Conservation (phyloP, 169 alveolate genomes). For the Plasmodium fragile region DNA sequence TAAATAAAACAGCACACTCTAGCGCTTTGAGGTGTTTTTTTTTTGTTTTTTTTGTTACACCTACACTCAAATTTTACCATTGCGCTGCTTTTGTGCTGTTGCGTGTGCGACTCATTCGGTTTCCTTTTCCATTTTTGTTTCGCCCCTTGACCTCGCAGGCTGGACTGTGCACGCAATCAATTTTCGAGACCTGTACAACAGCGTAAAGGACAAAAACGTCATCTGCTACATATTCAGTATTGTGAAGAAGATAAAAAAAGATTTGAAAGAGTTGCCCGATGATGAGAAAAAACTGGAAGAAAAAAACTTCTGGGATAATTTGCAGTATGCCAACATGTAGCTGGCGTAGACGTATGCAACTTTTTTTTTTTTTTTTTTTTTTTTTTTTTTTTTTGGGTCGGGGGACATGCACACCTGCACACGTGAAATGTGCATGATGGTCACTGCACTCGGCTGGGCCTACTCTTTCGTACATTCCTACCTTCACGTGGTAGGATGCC, state of each 20-base stretch:
- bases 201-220: conserved; percentile 69
- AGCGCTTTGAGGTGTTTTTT: not conserved
- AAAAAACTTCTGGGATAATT: conserved; percentile 63
- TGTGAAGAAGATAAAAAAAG: conserved; percentile 57
- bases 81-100: not conserved
- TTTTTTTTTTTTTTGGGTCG: not conserved
- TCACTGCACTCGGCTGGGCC: not conserved
- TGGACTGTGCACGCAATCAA: conserved; percentile 66
- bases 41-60: no score
- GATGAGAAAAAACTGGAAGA: conserved; percentile 53
- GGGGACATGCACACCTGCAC: not conserved
- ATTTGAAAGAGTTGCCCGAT: conserved; percentile 44
- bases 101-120: not conserved
- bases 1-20: not conserved
- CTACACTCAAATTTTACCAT: not conserved
- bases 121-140: not conserved
- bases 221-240: conserved; percentile 59
- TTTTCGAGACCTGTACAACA: conserved; percentile 67
- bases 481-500: not conserved
- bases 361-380: no score
- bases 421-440: not conserved
- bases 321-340: conserved; percentile 54
- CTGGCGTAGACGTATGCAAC: not conserved
- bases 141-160: conserved; percentile 7
- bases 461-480: not conserved